phyloP scores from a whole-genome alignment of 2,329 filamentous ascomycete genomes.

The Seiridium unicorne region DNA sequence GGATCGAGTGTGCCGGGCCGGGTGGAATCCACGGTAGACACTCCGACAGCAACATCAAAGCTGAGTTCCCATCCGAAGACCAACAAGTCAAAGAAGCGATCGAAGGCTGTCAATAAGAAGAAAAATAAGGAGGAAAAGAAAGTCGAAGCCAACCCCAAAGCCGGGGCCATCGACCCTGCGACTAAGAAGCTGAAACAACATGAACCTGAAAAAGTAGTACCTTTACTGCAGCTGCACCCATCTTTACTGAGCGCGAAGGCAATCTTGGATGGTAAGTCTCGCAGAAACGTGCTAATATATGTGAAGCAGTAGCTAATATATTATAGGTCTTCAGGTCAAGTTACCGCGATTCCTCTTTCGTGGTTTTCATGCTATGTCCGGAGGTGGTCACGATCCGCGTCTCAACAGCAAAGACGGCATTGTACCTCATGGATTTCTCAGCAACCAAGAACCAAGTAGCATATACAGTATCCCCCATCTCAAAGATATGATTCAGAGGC shows the following conservation, averaged over 20 bases:
- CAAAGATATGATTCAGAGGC: background rate
- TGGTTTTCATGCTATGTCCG: background rate
- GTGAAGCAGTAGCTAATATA: background rate
- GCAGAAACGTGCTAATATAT: background rate
- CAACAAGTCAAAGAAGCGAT: too few species aligned
- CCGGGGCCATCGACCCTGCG: too few species aligned
- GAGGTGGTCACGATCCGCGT: background rate
- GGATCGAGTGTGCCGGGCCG: background rate
- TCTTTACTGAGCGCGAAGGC: too few species aligned
- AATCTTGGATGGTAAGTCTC: background rate
- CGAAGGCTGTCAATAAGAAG: too few species aligned
- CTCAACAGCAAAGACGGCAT: slow-evolving; percentile 2
- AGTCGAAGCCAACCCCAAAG: too few species aligned
- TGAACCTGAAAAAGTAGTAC: too few species aligned
- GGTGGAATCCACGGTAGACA: too few species aligned
- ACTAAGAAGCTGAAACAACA: too few species aligned
- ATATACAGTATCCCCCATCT: background rate
- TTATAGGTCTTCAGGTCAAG: background rate
- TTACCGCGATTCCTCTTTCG: background rate
- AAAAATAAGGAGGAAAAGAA: too few species aligned
- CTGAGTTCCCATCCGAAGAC: too few species aligned
- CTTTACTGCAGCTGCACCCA: too few species aligned
- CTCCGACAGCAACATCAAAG: too few species aligned
- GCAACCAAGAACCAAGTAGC: background rate
- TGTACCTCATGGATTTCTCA: background rate